Conservation (phyloP, 2,329 filamentous ascomycete species). For the Ophiostoma sp. region DNA sequence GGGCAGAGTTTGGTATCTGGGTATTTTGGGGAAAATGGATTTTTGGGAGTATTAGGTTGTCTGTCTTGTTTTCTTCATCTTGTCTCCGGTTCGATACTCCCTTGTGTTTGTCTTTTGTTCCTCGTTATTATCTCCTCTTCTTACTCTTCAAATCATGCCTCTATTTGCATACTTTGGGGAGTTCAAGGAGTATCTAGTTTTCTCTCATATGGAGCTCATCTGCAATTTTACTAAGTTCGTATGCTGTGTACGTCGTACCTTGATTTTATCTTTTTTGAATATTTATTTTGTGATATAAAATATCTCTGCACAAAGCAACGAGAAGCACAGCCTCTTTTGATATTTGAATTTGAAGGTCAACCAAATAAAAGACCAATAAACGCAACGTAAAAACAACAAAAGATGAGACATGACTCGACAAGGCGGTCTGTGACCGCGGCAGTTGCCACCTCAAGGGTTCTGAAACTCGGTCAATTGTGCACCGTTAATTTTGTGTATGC, state of each 20-base stretch:
- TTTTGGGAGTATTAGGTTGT: background rate
- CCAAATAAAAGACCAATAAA: no score
- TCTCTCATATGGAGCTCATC: background rate
- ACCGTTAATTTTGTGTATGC: background rate
- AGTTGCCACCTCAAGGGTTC: background rate
- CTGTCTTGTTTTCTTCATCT: background rate
- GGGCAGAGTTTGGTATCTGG: background rate
- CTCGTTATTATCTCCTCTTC: background rate
- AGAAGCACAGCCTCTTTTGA: no score
- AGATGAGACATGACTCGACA: background rate
- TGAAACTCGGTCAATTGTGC: background rate
- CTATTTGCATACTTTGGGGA: background rate
- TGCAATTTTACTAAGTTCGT: background rate
- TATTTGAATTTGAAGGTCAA: no score
- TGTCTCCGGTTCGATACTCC: slow-evolving; percentile 16
- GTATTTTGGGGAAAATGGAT: background rate
- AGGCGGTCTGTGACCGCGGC: background rate
- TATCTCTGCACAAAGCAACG: background rate
- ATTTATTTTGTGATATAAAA: no score
- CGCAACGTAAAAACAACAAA: background rate
- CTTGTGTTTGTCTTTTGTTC: slow-evolving; percentile 8
- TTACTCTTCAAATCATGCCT: background rate
- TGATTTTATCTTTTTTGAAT: background rate
- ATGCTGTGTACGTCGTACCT: background rate
- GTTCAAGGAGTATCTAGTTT: slow-evolving; percentile 1